Conservation (phyloP, 768 basidiomycete genomes). For the Phylloporus sp. region DNA sequence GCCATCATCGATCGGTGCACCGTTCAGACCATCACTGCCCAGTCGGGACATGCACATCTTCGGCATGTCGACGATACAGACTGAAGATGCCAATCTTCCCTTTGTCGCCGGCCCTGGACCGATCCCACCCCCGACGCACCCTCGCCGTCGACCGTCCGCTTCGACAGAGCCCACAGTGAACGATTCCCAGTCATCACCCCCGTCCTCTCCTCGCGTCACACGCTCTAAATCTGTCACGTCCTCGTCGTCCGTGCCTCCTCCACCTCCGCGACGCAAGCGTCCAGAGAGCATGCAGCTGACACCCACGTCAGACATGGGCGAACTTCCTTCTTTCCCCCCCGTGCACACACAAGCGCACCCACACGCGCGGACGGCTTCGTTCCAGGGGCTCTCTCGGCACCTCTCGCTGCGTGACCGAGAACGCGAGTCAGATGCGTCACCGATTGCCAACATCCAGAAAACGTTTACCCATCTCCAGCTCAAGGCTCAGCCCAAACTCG, state of each 20-base stretch:
- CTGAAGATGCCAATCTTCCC: neutral
- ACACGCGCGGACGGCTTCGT: constrained; percentile 18
- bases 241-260: constrained; percentile 36
- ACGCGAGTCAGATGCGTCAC: constrained; percentile 25
- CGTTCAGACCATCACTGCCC: constrained; percentile 24
- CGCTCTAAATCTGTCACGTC: constrained; percentile 53
- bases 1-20: constrained; percentile 5
- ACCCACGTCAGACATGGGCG: constrained; percentile 10
- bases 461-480: constrained; percentile 39
- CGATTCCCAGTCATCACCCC: constrained; percentile 25
- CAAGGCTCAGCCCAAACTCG: constrained; percentile 49
- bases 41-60: constrained; percentile 14
- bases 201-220: constrained; percentile 38
- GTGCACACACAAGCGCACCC: constrained; percentile 7
- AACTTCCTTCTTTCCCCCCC: constrained; percentile 10
- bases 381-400: constrained; percentile 35
- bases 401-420: constrained; percentile 31
- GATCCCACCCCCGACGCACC: constrained; percentile 50
- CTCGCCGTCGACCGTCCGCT: constrained; percentile 41
- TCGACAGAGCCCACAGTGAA: constrained; percentile 20
- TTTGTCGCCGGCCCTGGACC: constrained; percentile 25
- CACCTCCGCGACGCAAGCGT: constrained; percentile 47
- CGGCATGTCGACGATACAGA: constrained; percentile 3
- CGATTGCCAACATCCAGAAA: constrained; percentile 41
- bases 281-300: constrained; percentile 65